Evolutionary conservation across 306 rosid genomes (phyloP).

Genomic region (Nissolia schottii): DNA sequence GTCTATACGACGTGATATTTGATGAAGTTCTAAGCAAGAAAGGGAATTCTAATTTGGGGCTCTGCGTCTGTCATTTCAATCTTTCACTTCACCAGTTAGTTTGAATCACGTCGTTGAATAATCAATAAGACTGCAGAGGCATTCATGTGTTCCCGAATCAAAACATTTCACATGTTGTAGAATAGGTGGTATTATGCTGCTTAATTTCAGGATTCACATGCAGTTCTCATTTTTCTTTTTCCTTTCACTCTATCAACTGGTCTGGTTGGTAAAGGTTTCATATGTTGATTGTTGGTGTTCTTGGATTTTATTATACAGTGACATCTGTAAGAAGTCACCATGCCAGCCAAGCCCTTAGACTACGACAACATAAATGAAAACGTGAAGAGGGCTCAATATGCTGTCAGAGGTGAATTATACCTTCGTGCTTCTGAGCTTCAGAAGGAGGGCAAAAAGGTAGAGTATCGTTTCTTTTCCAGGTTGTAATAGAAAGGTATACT

Average conservation of each 20-base stretch:
- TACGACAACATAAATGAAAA: conserved; percentile 72
- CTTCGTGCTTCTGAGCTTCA: conserved; percentile 97
- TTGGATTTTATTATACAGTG: conserved; percentile 8
- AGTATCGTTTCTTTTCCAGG: not conserved
- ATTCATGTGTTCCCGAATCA: not conserved
- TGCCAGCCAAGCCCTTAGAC: conserved; percentile 86
- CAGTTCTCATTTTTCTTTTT: not conserved
- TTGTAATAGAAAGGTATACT: not conserved
- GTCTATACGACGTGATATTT: not conserved
- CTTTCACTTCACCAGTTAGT: not conserved
- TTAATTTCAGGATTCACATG: not conserved
- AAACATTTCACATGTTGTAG: not conserved
- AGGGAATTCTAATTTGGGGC: not conserved
- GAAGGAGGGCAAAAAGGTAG: conserved; percentile 94
- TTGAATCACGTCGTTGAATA: not conserved
- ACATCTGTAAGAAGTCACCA: conserved; percentile 42
- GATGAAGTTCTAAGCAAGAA: conserved; percentile 1
- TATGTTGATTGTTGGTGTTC: conserved; percentile 26
- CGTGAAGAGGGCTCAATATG: conserved; percentile 92
- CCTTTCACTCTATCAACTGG: not conserved
- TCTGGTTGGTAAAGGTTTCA: conserved; percentile 34
- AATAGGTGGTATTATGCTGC: not conserved
- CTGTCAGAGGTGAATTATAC: conserved; percentile 93
- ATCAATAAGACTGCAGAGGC: not conserved
- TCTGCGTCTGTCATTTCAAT: not conserved